Percentiles rank a stretch among this genome's conserved stretches.
These are phyloP conservation scores for Rhodotorula sp. DNA, from an alignment of 1,284 basidiomycete species.

Conservation along the genomic window DNA sequence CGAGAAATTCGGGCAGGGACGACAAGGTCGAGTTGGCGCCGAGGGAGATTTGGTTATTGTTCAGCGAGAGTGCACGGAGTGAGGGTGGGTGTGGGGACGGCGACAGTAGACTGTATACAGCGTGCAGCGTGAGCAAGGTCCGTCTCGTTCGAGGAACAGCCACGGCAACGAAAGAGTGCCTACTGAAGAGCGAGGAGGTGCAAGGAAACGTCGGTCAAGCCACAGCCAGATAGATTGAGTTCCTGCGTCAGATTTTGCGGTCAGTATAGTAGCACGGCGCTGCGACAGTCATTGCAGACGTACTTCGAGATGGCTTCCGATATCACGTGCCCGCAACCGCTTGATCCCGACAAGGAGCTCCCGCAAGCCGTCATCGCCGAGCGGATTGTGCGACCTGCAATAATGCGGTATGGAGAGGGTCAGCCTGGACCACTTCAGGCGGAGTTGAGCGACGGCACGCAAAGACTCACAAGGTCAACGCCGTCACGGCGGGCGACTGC, in stretches of 20 bases:
- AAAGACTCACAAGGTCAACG: constrained; percentile 17
- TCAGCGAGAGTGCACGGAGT: constrained; percentile 27
- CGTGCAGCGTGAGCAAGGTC: not conserved
- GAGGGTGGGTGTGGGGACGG: constrained; percentile 35
- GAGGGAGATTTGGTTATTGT: constrained; percentile 29
- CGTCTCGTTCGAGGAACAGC: fast-evolving
- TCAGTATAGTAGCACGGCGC: no score
- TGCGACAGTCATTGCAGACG: not conserved
- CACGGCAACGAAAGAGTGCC: not conserved
- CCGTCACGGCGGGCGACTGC: constrained; percentile 22
- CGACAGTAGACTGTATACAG: constrained; percentile 19
- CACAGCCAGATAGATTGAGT: constrained; percentile 28
- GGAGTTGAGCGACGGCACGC: no score
- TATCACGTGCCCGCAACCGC: constrained; percentile 20
- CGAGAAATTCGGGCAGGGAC: constrained; percentile 30
- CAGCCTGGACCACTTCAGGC: not conserved
- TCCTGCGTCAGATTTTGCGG: constrained; percentile 4
- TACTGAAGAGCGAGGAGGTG: constrained; percentile 37
- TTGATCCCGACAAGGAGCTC: constrained; percentile 35
- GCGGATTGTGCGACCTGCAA: constrained; percentile 25
- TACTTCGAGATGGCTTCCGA: constrained; percentile 31
- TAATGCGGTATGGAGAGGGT: not conserved
- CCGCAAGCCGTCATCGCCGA: constrained; percentile 33
- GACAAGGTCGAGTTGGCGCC: constrained; percentile 8
- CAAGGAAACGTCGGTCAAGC: constrained; percentile 30